Evolutionary conservation across 345 rosid species (phyloP).

Genomic region (Lepidium didymum): DNA sequence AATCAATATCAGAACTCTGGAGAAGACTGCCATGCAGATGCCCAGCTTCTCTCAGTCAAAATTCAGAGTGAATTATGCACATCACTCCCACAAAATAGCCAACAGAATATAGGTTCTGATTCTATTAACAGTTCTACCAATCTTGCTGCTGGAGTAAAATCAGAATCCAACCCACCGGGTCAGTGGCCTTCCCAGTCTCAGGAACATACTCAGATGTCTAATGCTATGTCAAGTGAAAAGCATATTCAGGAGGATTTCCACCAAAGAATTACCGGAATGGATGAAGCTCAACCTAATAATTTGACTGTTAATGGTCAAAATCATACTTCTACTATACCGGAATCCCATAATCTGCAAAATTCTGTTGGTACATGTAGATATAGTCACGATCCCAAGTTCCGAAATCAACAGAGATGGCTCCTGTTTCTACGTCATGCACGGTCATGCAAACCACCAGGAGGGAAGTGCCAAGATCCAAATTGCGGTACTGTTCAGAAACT

Average conservation of each 20-base stretch:
- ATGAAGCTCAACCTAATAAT: conserved; percentile 74
- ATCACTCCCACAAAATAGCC: conserved; percentile 45
- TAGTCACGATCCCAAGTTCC: conserved; percentile 49
- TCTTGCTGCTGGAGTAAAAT: conserved; percentile 40
- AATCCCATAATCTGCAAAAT: conserved; percentile 39
- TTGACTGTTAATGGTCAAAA: conserved; percentile 39
- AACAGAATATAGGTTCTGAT: conserved; percentile 46
- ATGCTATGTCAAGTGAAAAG: conserved; percentile 53
- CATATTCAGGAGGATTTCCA: conserved; percentile 67
- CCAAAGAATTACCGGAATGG: conserved; percentile 63
- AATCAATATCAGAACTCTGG: conserved; percentile 54
- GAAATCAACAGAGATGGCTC: conserved; percentile 81
- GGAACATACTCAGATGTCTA: conserved; percentile 40
- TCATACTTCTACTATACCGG: conserved; percentile 38
- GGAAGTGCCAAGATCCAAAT: conserved; percentile 60
- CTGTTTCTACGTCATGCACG: conserved; percentile 85
- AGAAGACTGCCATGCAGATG: conserved; percentile 41
- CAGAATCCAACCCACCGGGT: conserved; percentile 48
- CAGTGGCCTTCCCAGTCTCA: conserved; percentile 61
- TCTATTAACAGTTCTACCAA: conserved; percentile 43
- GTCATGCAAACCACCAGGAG: conserved; percentile 70
- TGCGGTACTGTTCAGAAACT: conserved; percentile 56
- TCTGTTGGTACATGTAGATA: conserved; percentile 38
- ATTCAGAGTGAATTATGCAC: conserved; percentile 39
- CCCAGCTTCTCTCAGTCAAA: conserved; percentile 36